phyloP scores from a whole-genome alignment of 2,329 filamentous ascomycete genomes.

The Fusarium sp. region DNA sequence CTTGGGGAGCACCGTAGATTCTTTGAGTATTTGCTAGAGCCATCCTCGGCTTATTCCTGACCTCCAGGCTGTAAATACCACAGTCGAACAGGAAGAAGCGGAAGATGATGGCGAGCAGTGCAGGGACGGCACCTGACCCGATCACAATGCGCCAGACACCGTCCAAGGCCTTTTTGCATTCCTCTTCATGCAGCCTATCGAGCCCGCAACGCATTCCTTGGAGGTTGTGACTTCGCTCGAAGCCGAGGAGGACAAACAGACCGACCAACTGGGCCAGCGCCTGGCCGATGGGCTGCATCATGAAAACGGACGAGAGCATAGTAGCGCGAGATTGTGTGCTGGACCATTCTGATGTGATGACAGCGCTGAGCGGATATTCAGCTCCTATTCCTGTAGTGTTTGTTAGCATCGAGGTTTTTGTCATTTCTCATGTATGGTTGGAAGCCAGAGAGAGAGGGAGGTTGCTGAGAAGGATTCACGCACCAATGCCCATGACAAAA shows the following conservation, averaged over 20 bases:
- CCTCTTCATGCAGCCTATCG: slow-evolving; percentile 54
- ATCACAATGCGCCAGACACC: slow-evolving; percentile 74
- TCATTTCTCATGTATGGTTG: neutral
- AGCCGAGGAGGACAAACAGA: slow-evolving; percentile 60
- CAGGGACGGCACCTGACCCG: slow-evolving; percentile 71
- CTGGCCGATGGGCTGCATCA: slow-evolving; percentile 75
- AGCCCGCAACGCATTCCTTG: slow-evolving; percentile 59
- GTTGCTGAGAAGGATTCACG: slow-evolving; percentile 13
- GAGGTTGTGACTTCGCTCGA: slow-evolving; percentile 53
- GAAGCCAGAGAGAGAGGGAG: neutral
- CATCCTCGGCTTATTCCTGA: slow-evolving; percentile 67
- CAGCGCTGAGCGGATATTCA: slow-evolving; percentile 73
- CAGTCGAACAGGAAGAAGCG: slow-evolving; percentile 74
- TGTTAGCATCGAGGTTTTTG: slow-evolving; percentile 10
- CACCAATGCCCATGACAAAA: slow-evolving; percentile 64
- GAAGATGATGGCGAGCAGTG: slow-evolving; percentile 70
- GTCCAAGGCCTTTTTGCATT: slow-evolving; percentile 61
- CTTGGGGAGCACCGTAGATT: slow-evolving; percentile 59
- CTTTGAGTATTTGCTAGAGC: slow-evolving; percentile 68
- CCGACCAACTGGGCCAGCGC: slow-evolving; percentile 71
- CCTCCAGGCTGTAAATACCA: slow-evolving; percentile 71
- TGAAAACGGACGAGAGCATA: slow-evolving; percentile 74
- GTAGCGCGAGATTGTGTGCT: slow-evolving; percentile 70
- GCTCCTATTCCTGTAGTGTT: slow-evolving; percentile 64
- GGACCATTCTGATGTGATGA: slow-evolving; percentile 74